Evolutionary conservation across 129 eudicot genomes (phyloP), one percentile per base, ranked within the genome.

Genomic region (Artemisia tridentata): DNA sequence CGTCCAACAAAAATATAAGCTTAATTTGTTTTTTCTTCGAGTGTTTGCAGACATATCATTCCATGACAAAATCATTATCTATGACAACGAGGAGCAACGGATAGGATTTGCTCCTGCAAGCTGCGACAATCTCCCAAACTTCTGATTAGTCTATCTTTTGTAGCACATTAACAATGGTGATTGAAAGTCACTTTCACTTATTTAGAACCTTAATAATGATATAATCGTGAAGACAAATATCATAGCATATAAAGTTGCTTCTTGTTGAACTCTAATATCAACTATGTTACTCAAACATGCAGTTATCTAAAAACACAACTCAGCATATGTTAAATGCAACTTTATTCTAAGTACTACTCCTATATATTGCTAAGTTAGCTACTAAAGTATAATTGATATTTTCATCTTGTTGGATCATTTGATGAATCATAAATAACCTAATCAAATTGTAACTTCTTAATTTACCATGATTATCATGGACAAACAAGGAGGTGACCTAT

Each of bases 51-150:
- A 88, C 80, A 84, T 91, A 38, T 91, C 95, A 45, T 51, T 91
- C 73, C 95, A 87, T 75, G 92, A 91, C 80, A 91, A 88, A 76
- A 64, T 85, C 76, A 86, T 91, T 58, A 76, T 91, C 34, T 91
- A 85, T 64, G 95, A 88, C 71, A 87, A 85, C 9, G 95, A 85
- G 77, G 80, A 77, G 52, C 80, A 81, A 61, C 86, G 52, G 53
- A 80, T 91, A 43, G 96, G 96, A 75, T 91, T 90, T 87, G 84
- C 70, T 59, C 69, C 85, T 49, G 85, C 87, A 50, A 82, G 80
- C 80, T 91, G 97, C 83, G 65, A 88, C 71, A 77, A 68, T 47
- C 81, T 82, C 60, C 90, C 90, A 64, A 82, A 84, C 80, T 87
- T 80, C 57, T 76, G 82, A 89, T 38, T 38, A 38, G 48, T 77